Evolutionary conservation across 1,284 basidiomycete genomes (phyloP).

Genomic region (Gastroboletus turbinatus): DNA sequence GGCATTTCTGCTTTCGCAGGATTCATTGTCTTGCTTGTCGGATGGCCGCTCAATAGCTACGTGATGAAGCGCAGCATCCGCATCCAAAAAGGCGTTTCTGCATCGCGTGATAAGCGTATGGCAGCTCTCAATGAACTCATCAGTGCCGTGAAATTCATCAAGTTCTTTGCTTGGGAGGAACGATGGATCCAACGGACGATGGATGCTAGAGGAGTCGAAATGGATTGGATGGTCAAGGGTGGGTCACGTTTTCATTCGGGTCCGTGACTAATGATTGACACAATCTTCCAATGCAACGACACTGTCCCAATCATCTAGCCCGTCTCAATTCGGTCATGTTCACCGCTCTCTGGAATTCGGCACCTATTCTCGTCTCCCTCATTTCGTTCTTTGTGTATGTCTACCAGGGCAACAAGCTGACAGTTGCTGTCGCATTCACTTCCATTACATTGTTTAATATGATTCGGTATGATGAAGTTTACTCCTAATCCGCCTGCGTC

Average conservation of each 20-base stretch:
- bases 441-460: constrained; percentile 72
- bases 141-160: constrained; percentile 79
- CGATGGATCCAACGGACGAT: constrained; percentile 66
- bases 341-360: constrained; percentile 58
- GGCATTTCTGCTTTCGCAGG: constrained; percentile 86
- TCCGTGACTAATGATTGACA: neutral
- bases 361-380: constrained; percentile 69
- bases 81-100: constrained; percentile 73
- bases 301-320: constrained; percentile 37
- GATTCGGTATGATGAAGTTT: constrained; percentile 47
- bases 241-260: constrained; percentile 6
- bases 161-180: constrained; percentile 84
- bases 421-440: constrained; percentile 72
- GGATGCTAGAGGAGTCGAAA: constrained; percentile 58
- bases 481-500: neutral
- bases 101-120: constrained; percentile 84
- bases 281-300: neutral
- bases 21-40: constrained; percentile 71
- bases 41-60: constrained; percentile 73
- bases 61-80: constrained; percentile 60
- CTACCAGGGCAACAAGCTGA: constrained; percentile 61
- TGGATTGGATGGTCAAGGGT: constrained; percentile 73
- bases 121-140: constrained; percentile 85
- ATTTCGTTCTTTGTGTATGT: constrained; percentile 68
- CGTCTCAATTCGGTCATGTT: constrained; percentile 67